Conservation (phyloP, 805 yeast genomes). For the Sugiyamaella lignohabitans region DNA sequence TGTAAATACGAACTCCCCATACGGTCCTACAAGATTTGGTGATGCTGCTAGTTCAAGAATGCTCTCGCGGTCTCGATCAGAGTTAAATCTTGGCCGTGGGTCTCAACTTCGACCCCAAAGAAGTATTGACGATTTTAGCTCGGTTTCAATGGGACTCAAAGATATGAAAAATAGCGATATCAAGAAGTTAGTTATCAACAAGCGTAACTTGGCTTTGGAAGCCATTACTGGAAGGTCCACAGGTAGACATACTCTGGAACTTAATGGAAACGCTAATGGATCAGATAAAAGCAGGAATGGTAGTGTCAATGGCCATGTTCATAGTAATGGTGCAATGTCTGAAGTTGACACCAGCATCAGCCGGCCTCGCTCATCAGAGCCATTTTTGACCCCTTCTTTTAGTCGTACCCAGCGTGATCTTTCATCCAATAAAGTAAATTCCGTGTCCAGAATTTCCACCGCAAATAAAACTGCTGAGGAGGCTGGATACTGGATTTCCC, state of each 20-base stretch:
- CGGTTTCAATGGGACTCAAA: background rate
- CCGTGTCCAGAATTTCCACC: background rate
- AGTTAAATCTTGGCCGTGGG: slow-evolving; percentile 4
- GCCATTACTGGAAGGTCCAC: slow-evolving; percentile 8
- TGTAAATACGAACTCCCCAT: background rate
- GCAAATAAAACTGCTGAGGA: slow-evolving; percentile 24
- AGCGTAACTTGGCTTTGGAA: slow-evolving; percentile 4
- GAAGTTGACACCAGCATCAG: no score
- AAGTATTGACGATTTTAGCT: slow-evolving; percentile 5
- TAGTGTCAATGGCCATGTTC: background rate
- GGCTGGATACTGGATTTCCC: slow-evolving; percentile 71
- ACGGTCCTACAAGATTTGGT: no score
- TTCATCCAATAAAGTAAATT: background rate
- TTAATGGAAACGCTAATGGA: background rate
- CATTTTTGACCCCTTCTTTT: no score
- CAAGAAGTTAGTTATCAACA: slow-evolving; percentile 13
- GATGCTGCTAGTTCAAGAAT: no score
- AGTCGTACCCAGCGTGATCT: background rate
- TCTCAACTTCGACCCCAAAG: slow-evolving; percentile 3
- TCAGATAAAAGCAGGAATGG: background rate
- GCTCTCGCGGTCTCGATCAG: slow-evolving; percentile 7
- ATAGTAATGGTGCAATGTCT: background rate
- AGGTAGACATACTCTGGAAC: background rate
- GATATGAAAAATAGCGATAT: slow-evolving; percentile 1
- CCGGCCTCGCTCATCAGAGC: no score